These are phyloP conservation scores for Chaetomiaceae sp. DNA, from an alignment of 2,329 filamentous ascomycete species.

Conservation along the genomic window DNA sequence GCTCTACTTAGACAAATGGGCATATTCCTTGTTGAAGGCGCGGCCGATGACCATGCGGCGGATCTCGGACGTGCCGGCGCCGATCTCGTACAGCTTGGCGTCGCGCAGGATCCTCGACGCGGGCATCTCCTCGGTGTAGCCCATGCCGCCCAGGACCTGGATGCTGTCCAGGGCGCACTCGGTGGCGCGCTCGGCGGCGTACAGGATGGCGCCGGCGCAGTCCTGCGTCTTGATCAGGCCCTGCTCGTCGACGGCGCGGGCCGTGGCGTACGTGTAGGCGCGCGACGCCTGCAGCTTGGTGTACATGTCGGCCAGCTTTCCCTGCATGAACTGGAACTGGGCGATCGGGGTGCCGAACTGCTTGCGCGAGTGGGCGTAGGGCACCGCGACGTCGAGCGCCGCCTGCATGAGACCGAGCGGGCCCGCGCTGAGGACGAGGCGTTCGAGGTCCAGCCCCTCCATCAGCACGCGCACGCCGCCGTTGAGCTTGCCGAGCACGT, in stretches of 20 bases:
- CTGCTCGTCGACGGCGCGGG: slow-evolving; percentile 71
- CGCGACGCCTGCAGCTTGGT: slow-evolving; percentile 80
- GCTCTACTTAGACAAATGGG: slow-evolving; percentile 26
- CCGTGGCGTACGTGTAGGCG: slow-evolving; percentile 85
- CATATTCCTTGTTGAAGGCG: slow-evolving; percentile 84
- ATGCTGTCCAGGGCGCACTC: slow-evolving; percentile 84
- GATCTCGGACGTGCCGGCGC: slow-evolving; percentile 91
- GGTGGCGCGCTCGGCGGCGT: slow-evolving; percentile 84
- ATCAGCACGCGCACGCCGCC: slow-evolving; percentile 86
- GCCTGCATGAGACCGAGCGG: slow-evolving; percentile 95
- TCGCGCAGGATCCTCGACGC: slow-evolving; percentile 77
- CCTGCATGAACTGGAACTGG: slow-evolving; percentile 89
- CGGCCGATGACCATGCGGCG: slow-evolving; percentile 90
- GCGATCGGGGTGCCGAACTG: slow-evolving; percentile 87
- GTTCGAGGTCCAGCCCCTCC: slow-evolving; percentile 92
- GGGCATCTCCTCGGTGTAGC: slow-evolving; percentile 92
- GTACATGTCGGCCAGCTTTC: slow-evolving; percentile 94
- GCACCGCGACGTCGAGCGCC: slow-evolving; percentile 75
- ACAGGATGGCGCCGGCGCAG: slow-evolving; percentile 89
- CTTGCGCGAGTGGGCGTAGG: slow-evolving; percentile 81
- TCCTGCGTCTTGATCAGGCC: slow-evolving; percentile 76
- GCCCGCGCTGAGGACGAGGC: slow-evolving; percentile 84
- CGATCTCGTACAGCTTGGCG: slow-evolving; percentile 87
- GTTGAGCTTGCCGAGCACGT: slow-evolving; percentile 75
- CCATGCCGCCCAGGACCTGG: slow-evolving; percentile 90